phyloP scores from a whole-genome alignment of 305 asterid species.

The Fraxinus velutina region DNA sequence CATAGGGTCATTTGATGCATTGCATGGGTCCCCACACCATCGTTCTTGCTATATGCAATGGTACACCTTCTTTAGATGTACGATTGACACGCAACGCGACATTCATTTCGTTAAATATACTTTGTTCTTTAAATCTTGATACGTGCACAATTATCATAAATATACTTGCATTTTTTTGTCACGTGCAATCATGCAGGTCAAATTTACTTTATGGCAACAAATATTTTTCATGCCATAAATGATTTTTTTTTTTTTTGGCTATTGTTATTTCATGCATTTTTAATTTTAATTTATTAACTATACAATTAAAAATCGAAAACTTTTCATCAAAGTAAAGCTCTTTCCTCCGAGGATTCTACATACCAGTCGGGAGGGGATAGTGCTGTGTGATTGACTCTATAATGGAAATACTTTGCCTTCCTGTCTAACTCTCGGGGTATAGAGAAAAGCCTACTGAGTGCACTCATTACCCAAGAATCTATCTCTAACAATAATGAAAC shows the following conservation, averaged over 20 bases:
- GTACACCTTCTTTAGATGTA: neutral
- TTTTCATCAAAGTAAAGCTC: no score
- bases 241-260: neutral
- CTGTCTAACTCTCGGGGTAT: neutral
- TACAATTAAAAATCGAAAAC: no score
- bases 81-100: neutral
- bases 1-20: neutral
- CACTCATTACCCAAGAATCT: neutral
- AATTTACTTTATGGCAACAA: neutral
- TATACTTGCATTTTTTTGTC: neutral
- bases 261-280: neutral
- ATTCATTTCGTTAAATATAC: neutral
- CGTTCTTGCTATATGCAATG: neutral
- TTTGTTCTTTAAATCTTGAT: neutral
- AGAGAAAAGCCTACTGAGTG: neutral
- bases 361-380: no score
- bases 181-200: neutral
- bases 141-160: neutral
- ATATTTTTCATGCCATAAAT: neutral
- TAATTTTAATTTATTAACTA: no score
- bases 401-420: neutral
- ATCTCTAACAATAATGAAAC: neutral
- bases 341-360: no score
- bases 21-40: conserved; percentile 17
- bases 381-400: no score